Evolutionary conservation across 768 basidiomycete genomes (phyloP), one percentile per base, ranked within the genome.

Genomic region (Porphyrellus cyaneotinctus): DNA sequence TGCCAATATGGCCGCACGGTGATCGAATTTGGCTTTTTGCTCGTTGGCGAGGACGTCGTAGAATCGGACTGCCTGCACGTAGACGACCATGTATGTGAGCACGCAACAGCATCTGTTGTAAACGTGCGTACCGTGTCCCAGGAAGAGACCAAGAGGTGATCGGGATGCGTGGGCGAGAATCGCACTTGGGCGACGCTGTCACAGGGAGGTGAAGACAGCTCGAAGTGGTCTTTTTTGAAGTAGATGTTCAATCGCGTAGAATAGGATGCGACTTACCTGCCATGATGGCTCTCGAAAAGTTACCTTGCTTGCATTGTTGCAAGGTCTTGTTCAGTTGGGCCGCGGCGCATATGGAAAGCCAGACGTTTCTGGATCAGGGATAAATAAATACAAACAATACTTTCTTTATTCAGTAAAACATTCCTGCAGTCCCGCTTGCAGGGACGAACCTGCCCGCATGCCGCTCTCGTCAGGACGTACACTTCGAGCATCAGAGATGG

Each of bases 1-100:
- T 2, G 87, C 80, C n/a, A 98, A 77, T 11, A 97, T 86, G 0
- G 94, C 89, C 5, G 92, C 92, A 18, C 91, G 82, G 54, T 95
- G 89, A 41, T 92, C 87, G 61, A 90, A 91, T 58, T 90, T 91
- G n/a, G 82, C 78, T 60, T 84, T 84, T 60, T 81, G 79, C 51
- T 85, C 82, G 62, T 83, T 84, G 26, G 80, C 68, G 2, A 58
- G 58, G 61, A 83, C 58, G 59, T 83, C 70, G 73, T 86, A 74
- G 60, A 82, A 63, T 63, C 84, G 57, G 65, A 88, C 65, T 65
- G 81, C 73, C 90, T 89, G 62, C 15, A 50, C 24, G 5, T 15
- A 30, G 74, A 73, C 22, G 24, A 9, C 5, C 26, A 28, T 28
- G 26, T 28, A 35, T 20, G 43, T 56, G 37, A 46, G 39, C 72